Evolutionary conservation across 768 basidiomycete genomes (phyloP).

Genomic region (Sarcomyxa edulis): DNA sequence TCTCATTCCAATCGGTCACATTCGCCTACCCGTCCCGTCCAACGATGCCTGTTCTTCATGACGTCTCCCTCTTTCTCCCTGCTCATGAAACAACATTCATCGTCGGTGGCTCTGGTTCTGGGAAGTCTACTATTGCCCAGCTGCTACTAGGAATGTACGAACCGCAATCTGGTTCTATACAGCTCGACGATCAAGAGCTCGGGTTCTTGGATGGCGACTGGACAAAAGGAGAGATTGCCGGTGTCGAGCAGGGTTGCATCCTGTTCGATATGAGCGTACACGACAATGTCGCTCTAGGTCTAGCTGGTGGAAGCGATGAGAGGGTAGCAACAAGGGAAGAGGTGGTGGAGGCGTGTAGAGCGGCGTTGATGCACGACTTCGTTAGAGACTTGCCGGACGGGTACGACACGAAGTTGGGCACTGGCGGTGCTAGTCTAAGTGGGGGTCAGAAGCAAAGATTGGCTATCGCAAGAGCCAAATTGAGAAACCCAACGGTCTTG

Average conservation of each 20-base stretch:
- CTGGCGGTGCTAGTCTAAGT: constrained; percentile 70
- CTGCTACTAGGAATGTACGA: constrained; percentile 79
- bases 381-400: constrained; percentile 78
- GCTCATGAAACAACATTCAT: constrained; percentile 85
- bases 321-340: constrained; percentile 62
- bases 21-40: constrained; percentile 85
- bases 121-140: constrained; percentile 87
- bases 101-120: constrained; percentile 87
- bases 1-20: constrained; percentile 64
- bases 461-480: constrained; percentile 79
- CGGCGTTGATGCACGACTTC: constrained; percentile 86
- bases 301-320: constrained; percentile 36
- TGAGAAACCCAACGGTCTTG: constrained; percentile 83
- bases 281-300: constrained; percentile 81
- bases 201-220: constrained; percentile 67
- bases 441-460: constrained; percentile 92
- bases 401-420: constrained; percentile 80
- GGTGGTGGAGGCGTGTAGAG: constrained; percentile 78
- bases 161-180: constrained; percentile 57
- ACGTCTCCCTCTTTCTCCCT: constrained; percentile 62
- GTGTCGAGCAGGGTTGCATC: constrained; percentile 71
- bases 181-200: constrained; percentile 81
- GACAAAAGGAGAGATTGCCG: constrained; percentile 64
- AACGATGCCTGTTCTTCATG: constrained; percentile 57
- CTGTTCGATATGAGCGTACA: constrained; percentile 77